A percentile compares a stretch with the other conserved stretches of the same genome.
phyloP scores from a whole-genome alignment of 78 protist species.

The Cavenderia fasciculata region DNA sequence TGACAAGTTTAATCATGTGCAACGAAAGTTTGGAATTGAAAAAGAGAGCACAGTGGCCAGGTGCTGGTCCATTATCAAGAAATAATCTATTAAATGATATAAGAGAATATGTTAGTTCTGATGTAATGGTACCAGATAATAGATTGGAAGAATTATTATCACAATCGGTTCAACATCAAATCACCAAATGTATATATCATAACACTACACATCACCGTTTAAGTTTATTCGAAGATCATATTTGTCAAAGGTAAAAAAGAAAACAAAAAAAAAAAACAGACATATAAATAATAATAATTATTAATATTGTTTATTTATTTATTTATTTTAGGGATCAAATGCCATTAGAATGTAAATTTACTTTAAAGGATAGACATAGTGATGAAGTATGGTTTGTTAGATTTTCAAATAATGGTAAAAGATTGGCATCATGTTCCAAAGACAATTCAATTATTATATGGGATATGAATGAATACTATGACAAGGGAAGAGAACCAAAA shows the following conservation, averaged over 20 bases:
- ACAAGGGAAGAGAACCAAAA: slow-evolving; percentile 21
- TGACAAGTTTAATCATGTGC: slow-evolving; percentile 75
- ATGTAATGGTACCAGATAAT: slow-evolving; percentile 77
- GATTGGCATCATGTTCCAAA: slow-evolving; percentile 86
- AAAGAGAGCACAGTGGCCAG: slow-evolving; percentile 49
- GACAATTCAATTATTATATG: slow-evolving; percentile 84
- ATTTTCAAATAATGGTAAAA: slow-evolving; percentile 81
- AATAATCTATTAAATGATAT: slow-evolving; percentile 37
- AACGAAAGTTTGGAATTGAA: slow-evolving; percentile 8
- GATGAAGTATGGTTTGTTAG: slow-evolving; percentile 90
- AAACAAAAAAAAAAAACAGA: neutral
- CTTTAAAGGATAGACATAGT: slow-evolving; percentile 73
- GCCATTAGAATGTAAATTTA: slow-evolving; percentile 41
- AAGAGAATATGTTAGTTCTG: slow-evolving; percentile 79
- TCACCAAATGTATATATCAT: slow-evolving; percentile 76
- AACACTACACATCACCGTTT: slow-evolving; percentile 30
- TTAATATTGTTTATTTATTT: neutral
- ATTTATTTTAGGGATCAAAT: slow-evolving; percentile 39
- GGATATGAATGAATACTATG: slow-evolving; percentile 61
- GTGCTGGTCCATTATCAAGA: slow-evolving; percentile 53
- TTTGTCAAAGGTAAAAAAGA: slow-evolving; percentile 23
- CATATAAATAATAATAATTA: neutral
- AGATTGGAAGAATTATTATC: slow-evolving; percentile 81
- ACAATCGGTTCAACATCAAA: slow-evolving; percentile 81
- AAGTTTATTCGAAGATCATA: slow-evolving; percentile 79